Base-by-base conservation (phyloP, 805 yeast species). In the Wickerhamiella cacticola region DNA sequence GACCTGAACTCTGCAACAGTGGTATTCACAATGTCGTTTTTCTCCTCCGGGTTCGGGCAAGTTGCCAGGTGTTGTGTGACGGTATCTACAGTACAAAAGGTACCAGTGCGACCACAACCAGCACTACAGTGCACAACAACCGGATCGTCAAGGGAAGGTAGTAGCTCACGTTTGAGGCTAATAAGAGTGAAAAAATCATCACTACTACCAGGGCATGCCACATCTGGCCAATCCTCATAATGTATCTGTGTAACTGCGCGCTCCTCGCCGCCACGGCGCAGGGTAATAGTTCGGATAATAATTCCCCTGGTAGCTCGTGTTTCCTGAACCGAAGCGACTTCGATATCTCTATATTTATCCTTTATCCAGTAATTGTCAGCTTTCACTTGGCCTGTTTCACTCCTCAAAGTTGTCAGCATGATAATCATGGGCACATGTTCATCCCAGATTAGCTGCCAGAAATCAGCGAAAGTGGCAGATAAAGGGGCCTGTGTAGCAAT, bases 21-120 rank as follows among this genome's bases (percentile, higher is more conserved):
- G 54, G 77, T 72, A 55, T 72, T 77, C 2, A 84, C 69, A 49
- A 80, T 66, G 62, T 82, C 92, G 18, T n/a, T 35, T 5, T 42
- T 48, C 8, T 47, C 48, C 2, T 36, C 45, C 28, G 36, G 36
- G 7, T 26, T 24, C n/a, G 41, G 10, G 38, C 50, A 39, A 21
- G 5, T 21, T n/a, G 42, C 56, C 66, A 74, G 65, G 26, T 68
- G 63, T 53, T 72, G 74, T 10, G 72, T 63, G 10, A 64, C 55
- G 40, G 63, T 53, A 57, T 69, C 62, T 54, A 66, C 55, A 35
- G 71, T 50, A 55, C 68, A 82, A 60, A 83, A 80, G 2, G 95
- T 83, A 2, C 98, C 98, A 0, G 97, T 89, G 50, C 98, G 72
- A 8, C 98, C 98, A 63, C 96, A 89, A 0, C 98, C 98, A 1